These are phyloP conservation scores for Cercophora scortea DNA, from an alignment of 495 filamentous ascomycete species.

Conservation along the genomic window DNA sequence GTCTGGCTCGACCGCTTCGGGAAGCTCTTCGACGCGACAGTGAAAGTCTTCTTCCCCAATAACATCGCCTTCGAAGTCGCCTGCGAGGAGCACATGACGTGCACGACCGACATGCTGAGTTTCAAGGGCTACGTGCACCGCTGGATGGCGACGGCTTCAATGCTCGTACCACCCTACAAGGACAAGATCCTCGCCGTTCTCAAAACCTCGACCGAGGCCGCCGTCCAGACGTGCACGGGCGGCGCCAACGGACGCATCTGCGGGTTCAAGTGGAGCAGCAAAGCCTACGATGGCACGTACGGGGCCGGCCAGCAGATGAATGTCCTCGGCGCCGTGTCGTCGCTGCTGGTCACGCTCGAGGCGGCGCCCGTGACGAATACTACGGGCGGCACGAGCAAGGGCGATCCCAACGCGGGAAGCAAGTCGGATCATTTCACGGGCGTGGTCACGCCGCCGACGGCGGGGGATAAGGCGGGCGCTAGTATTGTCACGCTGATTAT, in stretches of 20 bases:
- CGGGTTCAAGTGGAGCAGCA: slow-evolving; percentile 59
- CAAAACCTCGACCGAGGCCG: slow-evolving; percentile 56
- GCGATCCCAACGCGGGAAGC: slow-evolving; percentile 54
- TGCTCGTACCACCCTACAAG: slow-evolving; percentile 61
- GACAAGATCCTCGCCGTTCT: slow-evolving; percentile 59
- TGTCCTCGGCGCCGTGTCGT: slow-evolving; percentile 56
- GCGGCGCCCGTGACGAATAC: slow-evolving; percentile 44
- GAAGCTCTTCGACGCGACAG: slow-evolving; percentile 52
- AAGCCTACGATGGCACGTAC: slow-evolving; percentile 48
- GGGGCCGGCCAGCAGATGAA: slow-evolving; percentile 67
- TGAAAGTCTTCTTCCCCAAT: slow-evolving; percentile 52
- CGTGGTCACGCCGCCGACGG: slow-evolving; percentile 33
- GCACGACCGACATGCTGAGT: slow-evolving; percentile 69
- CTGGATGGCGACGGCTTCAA: slow-evolving; percentile 66
- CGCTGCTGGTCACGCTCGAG: slow-evolving; percentile 35
- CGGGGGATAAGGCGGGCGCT: slow-evolving; percentile 58
- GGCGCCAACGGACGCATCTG: slow-evolving; percentile 51
- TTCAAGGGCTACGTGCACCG: slow-evolving; percentile 85
- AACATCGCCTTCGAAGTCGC: slow-evolving; percentile 52
- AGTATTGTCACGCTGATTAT: slow-evolving; percentile 52
- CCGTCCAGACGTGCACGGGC: slow-evolving; percentile 60
- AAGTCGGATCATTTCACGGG: slow-evolving; percentile 9
- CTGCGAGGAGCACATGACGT: slow-evolving; percentile 56
- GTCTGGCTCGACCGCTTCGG: slow-evolving; percentile 53
- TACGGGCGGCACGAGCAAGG: slow-evolving; percentile 58